These are phyloP conservation scores for Xylaria sp. DNA, from an alignment of 2,329 filamentous ascomycete species.

Conservation along the genomic window DNA sequence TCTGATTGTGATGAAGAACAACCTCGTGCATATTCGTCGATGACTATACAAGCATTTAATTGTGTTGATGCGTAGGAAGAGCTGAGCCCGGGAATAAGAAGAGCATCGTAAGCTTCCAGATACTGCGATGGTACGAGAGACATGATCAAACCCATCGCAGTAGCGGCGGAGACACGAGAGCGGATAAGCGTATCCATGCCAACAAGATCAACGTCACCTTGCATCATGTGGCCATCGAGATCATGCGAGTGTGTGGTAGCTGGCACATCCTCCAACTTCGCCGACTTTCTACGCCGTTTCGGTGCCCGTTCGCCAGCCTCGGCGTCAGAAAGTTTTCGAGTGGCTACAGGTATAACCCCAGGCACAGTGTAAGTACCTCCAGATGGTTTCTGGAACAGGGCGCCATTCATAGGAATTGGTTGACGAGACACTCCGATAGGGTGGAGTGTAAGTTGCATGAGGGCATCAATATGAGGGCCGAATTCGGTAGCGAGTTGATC, in stretches of 20 bases:
- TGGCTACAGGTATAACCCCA: slow-evolving; percentile 57
- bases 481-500: slow-evolving; percentile 78
- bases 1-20: slow-evolving; percentile 59
- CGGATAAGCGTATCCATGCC: slow-evolving; percentile 88
- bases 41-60: slow-evolving; percentile 81
- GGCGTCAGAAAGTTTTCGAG: slow-evolving; percentile 63
- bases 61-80: slow-evolving; percentile 88
- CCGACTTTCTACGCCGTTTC: slow-evolving; percentile 83
- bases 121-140: slow-evolving; percentile 74
- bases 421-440: slow-evolving; percentile 92
- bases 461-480: slow-evolving; percentile 77
- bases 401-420: slow-evolving; percentile 90
- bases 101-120: slow-evolving; percentile 72
- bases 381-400: slow-evolving; percentile 92
- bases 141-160: slow-evolving; percentile 87
- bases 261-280: slow-evolving; percentile 79
- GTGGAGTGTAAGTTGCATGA: slow-evolving; percentile 86
- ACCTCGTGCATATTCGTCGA: slow-evolving; percentile 87
- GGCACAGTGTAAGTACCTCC: slow-evolving; percentile 79
- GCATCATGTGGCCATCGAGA: slow-evolving; percentile 97
- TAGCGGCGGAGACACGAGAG: slow-evolving; percentile 87
- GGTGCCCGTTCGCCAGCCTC: slow-evolving; percentile 70
- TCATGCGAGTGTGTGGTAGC: slow-evolving; percentile 82
- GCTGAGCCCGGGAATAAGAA: slow-evolving; percentile 72
- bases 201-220: slow-evolving; percentile 94